Conservation (phyloP, 2,329 filamentous ascomycete species). For the Fusarium brachygibbosum region DNA sequence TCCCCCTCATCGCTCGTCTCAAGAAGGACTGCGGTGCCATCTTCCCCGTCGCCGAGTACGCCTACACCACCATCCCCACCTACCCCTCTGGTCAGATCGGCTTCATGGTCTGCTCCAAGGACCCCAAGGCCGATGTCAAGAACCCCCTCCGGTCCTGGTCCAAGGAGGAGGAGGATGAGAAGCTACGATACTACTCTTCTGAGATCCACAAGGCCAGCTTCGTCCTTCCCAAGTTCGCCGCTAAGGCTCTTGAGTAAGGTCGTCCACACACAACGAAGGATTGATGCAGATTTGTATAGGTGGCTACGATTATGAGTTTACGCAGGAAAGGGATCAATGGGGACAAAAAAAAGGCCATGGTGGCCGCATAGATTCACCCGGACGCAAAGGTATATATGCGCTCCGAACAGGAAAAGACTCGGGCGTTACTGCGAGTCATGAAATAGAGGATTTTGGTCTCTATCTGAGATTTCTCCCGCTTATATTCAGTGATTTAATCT, state of each 20-base stretch:
- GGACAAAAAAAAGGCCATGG: constrained; percentile 30
- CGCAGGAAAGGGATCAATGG: constrained; percentile 34
- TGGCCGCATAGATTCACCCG: constrained; percentile 41
- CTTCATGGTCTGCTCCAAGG: constrained; percentile 99
- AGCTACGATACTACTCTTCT: constrained; percentile 97
- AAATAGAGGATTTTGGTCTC: constrained; percentile 36
- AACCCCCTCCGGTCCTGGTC: constrained; percentile 86
- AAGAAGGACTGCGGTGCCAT: constrained; percentile 98
- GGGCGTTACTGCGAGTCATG: constrained; percentile 36
- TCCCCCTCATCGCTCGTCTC: constrained; percentile 91
- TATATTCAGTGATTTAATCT: background rate
- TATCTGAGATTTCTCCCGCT: background rate
- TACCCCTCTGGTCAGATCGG: constrained; percentile 99
- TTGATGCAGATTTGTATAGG: constrained; percentile 16
- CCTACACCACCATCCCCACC: constrained; percentile 98
- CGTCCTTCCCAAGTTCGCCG: constrained; percentile 91
- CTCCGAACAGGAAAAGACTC: constrained; percentile 28
- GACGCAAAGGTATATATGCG: constrained; percentile 27
- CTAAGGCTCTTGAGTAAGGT: constrained; percentile 75
- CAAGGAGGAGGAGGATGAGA: constrained; percentile 88
- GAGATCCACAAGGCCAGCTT: constrained; percentile 97
- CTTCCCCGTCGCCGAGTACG: constrained; percentile 98
- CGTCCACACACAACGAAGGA: constrained; percentile 1
- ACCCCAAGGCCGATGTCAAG: constrained; percentile 83
- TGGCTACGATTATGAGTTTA: constrained; percentile 45